Conservation (phyloP, 2,329 filamentous ascomycete species). For the Bipolaris cookei region DNA sequence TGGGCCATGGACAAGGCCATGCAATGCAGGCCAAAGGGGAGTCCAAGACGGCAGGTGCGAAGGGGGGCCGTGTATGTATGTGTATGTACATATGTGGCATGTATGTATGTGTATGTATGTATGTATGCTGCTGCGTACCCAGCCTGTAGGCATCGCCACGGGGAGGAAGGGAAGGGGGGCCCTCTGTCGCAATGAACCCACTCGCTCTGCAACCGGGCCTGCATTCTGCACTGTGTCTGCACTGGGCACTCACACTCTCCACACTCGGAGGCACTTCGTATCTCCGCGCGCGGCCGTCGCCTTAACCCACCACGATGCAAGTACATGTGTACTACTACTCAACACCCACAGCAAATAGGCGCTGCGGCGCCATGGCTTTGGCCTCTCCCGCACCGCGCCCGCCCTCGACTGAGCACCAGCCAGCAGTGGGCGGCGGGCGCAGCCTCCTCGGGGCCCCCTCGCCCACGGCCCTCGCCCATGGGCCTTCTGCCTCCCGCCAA, state of each 20-base stretch:
- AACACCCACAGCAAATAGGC: background rate
- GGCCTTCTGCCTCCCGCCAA: background rate
- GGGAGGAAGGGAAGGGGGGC: background rate
- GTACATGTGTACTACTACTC: too few relatives aligned
- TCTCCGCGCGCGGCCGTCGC: background rate
- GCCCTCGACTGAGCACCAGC: background rate
- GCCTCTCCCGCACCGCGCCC: background rate
- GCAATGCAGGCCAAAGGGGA: constrained; percentile 21
- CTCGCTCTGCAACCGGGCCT: constrained; percentile 4
- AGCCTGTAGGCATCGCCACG: background rate
- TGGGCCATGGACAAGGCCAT: constrained; percentile 15
- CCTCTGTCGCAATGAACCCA: background rate
- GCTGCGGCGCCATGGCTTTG: background rate
- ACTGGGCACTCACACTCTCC: constrained; percentile 25
- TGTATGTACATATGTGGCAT: background rate
- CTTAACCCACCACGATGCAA: background rate
- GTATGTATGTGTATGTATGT: background rate
- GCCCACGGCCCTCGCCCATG: background rate
- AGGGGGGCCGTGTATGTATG: background rate
- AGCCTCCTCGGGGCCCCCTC: background rate
- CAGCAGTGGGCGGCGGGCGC: background rate
- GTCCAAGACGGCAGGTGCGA: constrained; percentile 40
- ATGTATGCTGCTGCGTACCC: background rate
- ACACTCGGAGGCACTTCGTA: constrained; percentile 11
- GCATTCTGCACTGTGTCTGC: constrained; percentile 28